Conservation (phyloP, 176 grass and related monocot genomes). For the Oryza brachyantha region DNA sequence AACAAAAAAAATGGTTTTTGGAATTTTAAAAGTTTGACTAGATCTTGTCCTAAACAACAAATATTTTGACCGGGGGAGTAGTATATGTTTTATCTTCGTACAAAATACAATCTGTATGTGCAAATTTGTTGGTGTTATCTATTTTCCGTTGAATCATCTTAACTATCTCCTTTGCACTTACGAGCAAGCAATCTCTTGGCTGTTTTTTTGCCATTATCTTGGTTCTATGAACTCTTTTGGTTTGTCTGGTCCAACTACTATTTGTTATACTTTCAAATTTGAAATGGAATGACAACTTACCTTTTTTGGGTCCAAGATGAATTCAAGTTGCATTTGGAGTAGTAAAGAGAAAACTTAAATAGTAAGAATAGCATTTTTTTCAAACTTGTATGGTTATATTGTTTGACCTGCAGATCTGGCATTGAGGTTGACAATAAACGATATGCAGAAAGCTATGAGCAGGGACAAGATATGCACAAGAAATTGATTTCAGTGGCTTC, state of each 20-base stretch:
- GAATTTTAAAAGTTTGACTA: too few relatives aligned
- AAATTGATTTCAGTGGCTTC: constrained; percentile 84
- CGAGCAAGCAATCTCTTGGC: not conserved
- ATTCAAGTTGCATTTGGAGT: not conserved
- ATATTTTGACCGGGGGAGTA: too few relatives aligned
- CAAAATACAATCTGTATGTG: not conserved
- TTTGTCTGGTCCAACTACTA: not conserved
- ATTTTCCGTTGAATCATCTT: not conserved
- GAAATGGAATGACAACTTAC: not conserved
- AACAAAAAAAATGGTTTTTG: too few relatives aligned
- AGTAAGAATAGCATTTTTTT: constrained; percentile 4
- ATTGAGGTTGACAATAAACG: constrained; percentile 87
- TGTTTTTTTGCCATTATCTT: constrained; percentile 4
- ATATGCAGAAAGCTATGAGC: constrained; percentile 78
- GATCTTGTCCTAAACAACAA: too few relatives aligned
- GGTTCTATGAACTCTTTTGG: not conserved
- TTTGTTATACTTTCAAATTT: not conserved
- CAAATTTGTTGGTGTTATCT: not conserved
- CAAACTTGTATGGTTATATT: constrained; percentile 17
- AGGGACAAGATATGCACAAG: constrained; percentile 82
- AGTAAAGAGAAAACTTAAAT: constrained; percentile 16
- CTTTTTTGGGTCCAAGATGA: constrained; percentile 15
- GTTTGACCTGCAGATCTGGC: constrained; percentile 46
- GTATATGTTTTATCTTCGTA: not conserved
- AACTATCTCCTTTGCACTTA: not conserved